Percentiles rank a stretch among this genome's conserved stretches.
phyloP scores from a whole-genome alignment of 2,329 filamentous ascomycete genomes.

The Claviceps maximensis region DNA sequence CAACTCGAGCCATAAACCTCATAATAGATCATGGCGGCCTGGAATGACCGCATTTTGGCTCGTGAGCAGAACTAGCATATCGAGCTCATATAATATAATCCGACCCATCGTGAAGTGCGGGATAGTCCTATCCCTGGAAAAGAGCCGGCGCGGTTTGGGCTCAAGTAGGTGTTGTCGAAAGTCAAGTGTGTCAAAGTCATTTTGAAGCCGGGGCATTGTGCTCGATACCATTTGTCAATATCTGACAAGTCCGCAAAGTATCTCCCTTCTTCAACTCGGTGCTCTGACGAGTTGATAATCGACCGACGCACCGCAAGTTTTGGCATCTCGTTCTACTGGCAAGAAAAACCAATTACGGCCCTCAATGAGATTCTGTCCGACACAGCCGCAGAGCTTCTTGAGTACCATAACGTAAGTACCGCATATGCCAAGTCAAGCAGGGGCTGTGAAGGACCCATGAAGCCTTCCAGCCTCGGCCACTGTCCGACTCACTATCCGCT shows the following conservation, averaged over 20 bases:
- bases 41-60: neutral
- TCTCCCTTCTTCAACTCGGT: neutral
- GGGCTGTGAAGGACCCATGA: neutral
- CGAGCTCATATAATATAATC: no score
- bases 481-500: neutral
- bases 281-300: neutral
- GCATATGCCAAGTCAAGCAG: neutral
- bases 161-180: no score
- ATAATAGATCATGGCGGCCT: neutral
- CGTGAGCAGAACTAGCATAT: neutral
- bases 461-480: neutral
- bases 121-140: no score
- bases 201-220: no score
- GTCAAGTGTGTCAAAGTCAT: no score
- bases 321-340: neutral
- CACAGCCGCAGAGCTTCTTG: neutral
- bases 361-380: neutral
- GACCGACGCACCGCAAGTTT: neutral
- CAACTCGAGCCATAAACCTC: neutral
- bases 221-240: no score
- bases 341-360: neutral
- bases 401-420: neutral
- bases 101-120: no score
- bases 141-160: no score
- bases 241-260: no score